These are phyloP conservation scores for Gonapodya prolifera DNA, from an alignment of 192 early-diverging fungal genomes.

Conservation along the genomic window DNA sequence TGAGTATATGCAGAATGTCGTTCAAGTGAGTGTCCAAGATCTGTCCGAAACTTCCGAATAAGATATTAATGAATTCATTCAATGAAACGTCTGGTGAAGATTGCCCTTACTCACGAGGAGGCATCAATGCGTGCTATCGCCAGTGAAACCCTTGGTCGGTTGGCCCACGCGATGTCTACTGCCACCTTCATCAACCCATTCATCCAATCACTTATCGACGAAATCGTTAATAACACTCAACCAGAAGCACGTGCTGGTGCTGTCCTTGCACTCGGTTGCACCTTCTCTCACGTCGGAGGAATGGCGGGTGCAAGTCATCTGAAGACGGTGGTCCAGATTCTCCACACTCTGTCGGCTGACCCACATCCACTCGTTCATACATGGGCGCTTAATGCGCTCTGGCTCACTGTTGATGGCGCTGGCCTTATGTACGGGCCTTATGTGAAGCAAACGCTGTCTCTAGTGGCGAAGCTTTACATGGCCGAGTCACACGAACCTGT, in stretches of 20 bases:
- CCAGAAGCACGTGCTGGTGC: slow-evolving; percentile 91
- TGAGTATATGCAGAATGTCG: slow-evolving; percentile 24
- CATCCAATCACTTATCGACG: slow-evolving; percentile 65
- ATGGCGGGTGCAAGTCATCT: slow-evolving; percentile 74
- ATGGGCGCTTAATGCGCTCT: slow-evolving; percentile 80
- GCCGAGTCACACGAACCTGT: slow-evolving; percentile 72
- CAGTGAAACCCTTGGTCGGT: slow-evolving; percentile 67
- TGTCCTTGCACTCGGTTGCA: slow-evolving; percentile 74
- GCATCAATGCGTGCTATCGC: slow-evolving; percentile 58
- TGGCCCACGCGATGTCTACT: slow-evolving; percentile 53
- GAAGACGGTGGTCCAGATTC: slow-evolving; percentile 73
- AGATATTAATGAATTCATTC: slow-evolving; percentile 10
- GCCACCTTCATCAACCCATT: slow-evolving; percentile 53
- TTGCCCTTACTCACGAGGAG: slow-evolving; percentile 54
- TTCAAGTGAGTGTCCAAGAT: slow-evolving; percentile 19
- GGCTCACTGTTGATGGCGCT: slow-evolving; percentile 72
- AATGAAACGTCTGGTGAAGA: slow-evolving; percentile 19
- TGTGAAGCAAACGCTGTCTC: slow-evolving; percentile 72
- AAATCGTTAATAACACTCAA: slow-evolving; percentile 82
- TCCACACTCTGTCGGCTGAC: slow-evolving; percentile 83
- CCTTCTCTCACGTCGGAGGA: slow-evolving; percentile 78
- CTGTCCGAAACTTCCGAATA: slow-evolving; percentile 13
- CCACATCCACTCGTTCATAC: slow-evolving; percentile 85
- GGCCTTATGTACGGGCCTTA: slow-evolving; percentile 84
- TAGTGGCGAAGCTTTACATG: slow-evolving; percentile 79